Base-by-base conservation (phyloP, 2,329 filamentous ascomycete genomes). In the Botrytis elliptica region DNA sequence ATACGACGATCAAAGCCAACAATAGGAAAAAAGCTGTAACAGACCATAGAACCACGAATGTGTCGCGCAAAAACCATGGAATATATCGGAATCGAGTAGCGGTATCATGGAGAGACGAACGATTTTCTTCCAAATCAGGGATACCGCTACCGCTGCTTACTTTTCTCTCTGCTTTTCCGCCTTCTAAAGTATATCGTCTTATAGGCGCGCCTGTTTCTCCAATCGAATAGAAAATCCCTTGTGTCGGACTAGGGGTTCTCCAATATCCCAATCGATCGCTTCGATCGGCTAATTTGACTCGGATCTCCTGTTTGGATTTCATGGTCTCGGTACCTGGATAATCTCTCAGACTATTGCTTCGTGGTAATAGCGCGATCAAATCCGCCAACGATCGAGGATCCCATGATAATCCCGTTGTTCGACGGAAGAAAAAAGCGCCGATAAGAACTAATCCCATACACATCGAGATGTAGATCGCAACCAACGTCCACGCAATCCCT, bases 231-330 rank as follows among this genome's bases (percentile, higher is more conserved):
- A 96, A 97, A 40, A 94, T 85, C 33, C 90, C 89, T 33, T 85
- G 86, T 14, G 82, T 80, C 7, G 88, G 86, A 72, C 89, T 89
- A 29, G 90, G 89, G 40, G 90, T 89, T 74, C 88, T 89, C 93
- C 95, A 98, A 82, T 97, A 97, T 10, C 95, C 94, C n/a, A 98
- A 86, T 63, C 92, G 87, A 78, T 95, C 90, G 76, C 89, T 88
- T 75, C 86, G 88, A 79, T 85, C 87, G 68, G 83, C 84, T 62
- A 88, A 85, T 75, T 85, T 85, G 42, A 85, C 83, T 77, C 83
- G 83, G 78, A 92, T 88, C 49, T 89, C 85, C 46, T 82, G 79
- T 66, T 86, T 85, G 25, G 83, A 84, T 12, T 83, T 82, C 62
- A 89, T 86, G 0, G 89, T 88, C 78, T 95, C 92, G 0, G 91